A percentile compares a stretch with the other conserved stretches of the same genome.
Conservation (phyloP, 2,329 filamentous ascomycete species). For the Metarhizium robertsii region DNA sequence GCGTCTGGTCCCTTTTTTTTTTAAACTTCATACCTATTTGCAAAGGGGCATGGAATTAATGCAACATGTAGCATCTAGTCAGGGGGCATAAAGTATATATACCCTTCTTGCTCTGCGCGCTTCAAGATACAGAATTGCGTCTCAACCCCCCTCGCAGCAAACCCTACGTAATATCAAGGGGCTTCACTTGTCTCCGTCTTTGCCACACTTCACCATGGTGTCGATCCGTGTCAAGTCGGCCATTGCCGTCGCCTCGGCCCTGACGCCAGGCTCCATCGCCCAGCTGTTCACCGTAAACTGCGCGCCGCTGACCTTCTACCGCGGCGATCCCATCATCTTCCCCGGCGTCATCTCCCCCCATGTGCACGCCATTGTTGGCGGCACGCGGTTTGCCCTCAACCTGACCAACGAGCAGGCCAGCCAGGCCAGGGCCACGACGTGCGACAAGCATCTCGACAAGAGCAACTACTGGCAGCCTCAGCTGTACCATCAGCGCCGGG, state of each 20-base stretch:
- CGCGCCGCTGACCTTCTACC: constrained; percentile 24
- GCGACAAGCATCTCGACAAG: constrained; percentile 49
- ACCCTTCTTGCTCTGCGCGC: no score
- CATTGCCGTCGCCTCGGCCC: background rate
- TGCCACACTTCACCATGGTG: background rate
- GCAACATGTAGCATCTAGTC: no score
- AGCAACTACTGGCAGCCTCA: constrained; percentile 62
- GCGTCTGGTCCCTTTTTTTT: no score
- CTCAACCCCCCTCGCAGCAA: no score
- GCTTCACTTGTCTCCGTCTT: background rate
- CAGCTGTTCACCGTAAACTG: constrained; percentile 20
- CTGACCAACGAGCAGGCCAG: constrained; percentile 44
- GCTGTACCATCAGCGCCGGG: constrained; percentile 38
- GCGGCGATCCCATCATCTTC: constrained; percentile 49
- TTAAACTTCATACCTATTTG: no score
- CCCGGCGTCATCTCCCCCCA: constrained; percentile 45
- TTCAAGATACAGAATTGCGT: no score
- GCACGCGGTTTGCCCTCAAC: constrained; percentile 47
- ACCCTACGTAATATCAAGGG: background rate
- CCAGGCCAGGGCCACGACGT: constrained; percentile 53
- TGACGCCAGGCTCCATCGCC: constrained; percentile 1
- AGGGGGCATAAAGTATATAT: no score
- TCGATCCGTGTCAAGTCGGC: background rate
- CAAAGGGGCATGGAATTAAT: no score
- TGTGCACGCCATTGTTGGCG: constrained; percentile 53